phyloP scores from a whole-genome alignment of 2,329 filamentous ascomycete genomes.

The Colletotrichum gigasporum region DNA sequence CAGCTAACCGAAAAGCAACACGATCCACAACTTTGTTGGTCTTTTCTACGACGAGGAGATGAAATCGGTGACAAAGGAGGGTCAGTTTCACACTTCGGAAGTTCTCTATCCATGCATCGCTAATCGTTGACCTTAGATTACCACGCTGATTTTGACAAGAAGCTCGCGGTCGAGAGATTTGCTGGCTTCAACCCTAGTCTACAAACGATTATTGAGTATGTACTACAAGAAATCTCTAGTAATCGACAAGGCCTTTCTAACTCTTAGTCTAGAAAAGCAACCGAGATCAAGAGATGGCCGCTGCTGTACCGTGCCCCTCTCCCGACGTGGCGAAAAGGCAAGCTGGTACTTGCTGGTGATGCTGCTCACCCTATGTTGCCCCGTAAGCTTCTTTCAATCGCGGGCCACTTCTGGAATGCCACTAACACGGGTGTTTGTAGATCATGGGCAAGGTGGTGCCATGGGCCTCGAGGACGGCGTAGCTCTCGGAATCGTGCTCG shows the following conservation, averaged over 20 bases:
- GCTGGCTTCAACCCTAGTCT: constrained; percentile 39
- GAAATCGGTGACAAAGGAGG: constrained; percentile 20
- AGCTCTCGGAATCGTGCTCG: constrained; percentile 41
- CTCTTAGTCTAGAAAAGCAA: constrained; percentile 41
- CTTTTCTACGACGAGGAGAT: constrained; percentile 40
- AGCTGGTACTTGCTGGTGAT: constrained; percentile 45
- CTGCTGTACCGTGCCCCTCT: constrained; percentile 45
- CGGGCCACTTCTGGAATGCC: neutral
- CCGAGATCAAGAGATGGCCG: constrained; percentile 45
- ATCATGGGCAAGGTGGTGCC: constrained; percentile 49
- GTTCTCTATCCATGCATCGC: neutral
- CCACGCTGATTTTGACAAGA: constrained; percentile 36
- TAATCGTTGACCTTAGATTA: constrained; percentile 1
- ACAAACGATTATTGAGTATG: constrained; percentile 40
- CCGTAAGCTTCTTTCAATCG: constrained; percentile 35
- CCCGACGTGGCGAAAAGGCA: constrained; percentile 42
- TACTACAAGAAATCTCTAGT: too few species aligned
- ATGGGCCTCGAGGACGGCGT: constrained; percentile 48
- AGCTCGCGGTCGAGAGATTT: constrained; percentile 38
- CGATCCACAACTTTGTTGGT: constrained; percentile 46
- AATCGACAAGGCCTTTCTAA: neutral
- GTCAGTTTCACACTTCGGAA: neutral
- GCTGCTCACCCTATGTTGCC: constrained; percentile 50
- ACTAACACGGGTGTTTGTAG: constrained; percentile 33
- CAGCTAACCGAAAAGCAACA: constrained; percentile 35